A percentile compares a stretch with the other conserved stretches of the same genome.
Conservation (phyloP, 257 asterid species). For the Verbena officinalis region DNA sequence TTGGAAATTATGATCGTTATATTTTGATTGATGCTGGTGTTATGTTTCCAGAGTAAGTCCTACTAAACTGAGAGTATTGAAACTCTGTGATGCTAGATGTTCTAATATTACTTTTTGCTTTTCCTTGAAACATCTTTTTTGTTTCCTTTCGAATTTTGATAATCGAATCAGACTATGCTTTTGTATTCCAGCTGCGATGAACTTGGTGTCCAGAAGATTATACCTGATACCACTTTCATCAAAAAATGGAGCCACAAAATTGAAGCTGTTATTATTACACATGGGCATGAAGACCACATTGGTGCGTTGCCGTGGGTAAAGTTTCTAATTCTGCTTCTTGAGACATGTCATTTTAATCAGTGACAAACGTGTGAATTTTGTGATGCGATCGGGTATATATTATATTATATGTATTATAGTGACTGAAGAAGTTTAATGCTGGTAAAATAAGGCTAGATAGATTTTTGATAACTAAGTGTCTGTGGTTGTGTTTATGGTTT, state of each 20-base stretch:
- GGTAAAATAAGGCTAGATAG: constrained; percentile 7
- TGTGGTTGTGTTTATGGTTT: constrained; percentile 2
- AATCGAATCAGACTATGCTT: constrained; percentile 19
- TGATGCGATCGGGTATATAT: constrained; percentile 1
- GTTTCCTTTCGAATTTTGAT: constrained; percentile 6
- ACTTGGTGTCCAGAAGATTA: constrained; percentile 96
- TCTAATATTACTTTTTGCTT: constrained; percentile 16
- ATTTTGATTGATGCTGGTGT: constrained; percentile 96
- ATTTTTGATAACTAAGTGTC: background rate
- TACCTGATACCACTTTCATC: constrained; percentile 95
- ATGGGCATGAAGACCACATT: constrained; percentile 99
- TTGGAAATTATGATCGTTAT: constrained; percentile 93
- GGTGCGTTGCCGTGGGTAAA: constrained; percentile 99
- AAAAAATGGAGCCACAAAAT: constrained; percentile 99
- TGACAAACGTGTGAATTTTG: constrained; percentile 5
- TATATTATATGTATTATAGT: background rate
- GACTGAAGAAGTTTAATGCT: constrained; percentile 21
- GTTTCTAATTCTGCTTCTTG: constrained; percentile 54
- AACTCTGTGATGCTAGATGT: too few species aligned
- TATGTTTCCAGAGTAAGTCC: constrained; percentile 96
- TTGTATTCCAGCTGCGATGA: constrained; percentile 70
- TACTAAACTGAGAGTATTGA: background rate
- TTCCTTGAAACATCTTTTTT: background rate
- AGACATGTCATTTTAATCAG: constrained; percentile 14
- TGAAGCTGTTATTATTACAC: constrained; percentile 97